Evolutionary conservation across 2,329 filamentous ascomycete genomes (phyloP).

Genomic region (Fusarium caatingaense): DNA sequence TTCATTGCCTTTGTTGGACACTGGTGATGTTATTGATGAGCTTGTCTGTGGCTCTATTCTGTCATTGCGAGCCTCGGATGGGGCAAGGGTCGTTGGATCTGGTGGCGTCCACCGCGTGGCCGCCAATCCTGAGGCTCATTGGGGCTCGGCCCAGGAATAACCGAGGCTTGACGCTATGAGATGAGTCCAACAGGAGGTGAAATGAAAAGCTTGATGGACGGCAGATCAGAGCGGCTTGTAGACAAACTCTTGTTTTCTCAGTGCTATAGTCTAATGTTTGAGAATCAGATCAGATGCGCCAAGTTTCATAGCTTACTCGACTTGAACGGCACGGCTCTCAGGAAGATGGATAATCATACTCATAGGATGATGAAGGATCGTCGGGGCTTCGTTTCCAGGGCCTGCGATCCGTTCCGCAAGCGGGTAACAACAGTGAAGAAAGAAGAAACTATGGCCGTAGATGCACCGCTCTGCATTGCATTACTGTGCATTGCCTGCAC

Average conservation of each 20-base stretch:
- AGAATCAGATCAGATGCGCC: slow-evolving; percentile 4
- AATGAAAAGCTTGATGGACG: slow-evolving; percentile 8
- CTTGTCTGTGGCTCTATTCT: slow-evolving; percentile 13
- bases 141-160: slow-evolving; percentile 11
- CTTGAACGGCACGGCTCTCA: neutral
- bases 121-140: slow-evolving; percentile 29
- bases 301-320: slow-evolving; percentile 7
- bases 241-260: neutral
- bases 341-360: neutral
- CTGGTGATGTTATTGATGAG: slow-evolving; percentile 23
- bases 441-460: neutral
- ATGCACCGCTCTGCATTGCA: neutral
- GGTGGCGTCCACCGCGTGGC: slow-evolving; percentile 34
- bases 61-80: neutral
- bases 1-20: slow-evolving; percentile 18
- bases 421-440: neutral
- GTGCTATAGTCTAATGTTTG: neutral
- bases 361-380: slow-evolving; percentile 23
- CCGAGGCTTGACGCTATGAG: slow-evolving; percentile 24
- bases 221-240: slow-evolving; percentile 17
- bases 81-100: slow-evolving; percentile 24
- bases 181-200: neutral
- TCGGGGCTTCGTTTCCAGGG: slow-evolving; percentile 25
- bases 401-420: slow-evolving; percentile 29
- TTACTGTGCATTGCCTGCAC: neutral